Base-by-base conservation (phyloP, 2,329 filamentous ascomycete species). In the Colletotrichum scovillei region DNA sequence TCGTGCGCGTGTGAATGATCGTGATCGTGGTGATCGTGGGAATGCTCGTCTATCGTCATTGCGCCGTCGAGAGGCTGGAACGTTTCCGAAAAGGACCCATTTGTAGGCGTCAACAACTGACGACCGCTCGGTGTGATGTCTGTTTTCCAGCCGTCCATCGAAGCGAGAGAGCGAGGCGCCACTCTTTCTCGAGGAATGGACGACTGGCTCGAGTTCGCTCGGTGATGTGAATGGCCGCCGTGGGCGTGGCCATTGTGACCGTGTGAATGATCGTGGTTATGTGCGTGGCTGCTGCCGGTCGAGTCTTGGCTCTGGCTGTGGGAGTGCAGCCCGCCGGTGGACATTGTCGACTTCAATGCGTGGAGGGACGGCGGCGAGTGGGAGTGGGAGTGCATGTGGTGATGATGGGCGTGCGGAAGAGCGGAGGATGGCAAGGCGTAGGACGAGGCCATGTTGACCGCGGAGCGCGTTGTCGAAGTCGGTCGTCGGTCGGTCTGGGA, bases 351-450 rank as follows among this genome's bases (percentile, higher is more conserved):
- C 57, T 81, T 80, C 63, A 82, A 81, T 56, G 84, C 82, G 63
- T 84, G 83, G 63, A 88, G 82, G 12, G 82, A 81, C 9, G 82
- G 78, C 19, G 83, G 81, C 8, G 83, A 81, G 67, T 82, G 81
- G 16, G 82, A 78, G 64, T 84, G 84, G 7, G 82, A 79, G 76
- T 86, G 82, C 58, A 83, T 79, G 72, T 83, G 80, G 62, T 84
- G 84, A 67, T 85, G 82, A 76, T 88, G 84, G 70, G 84, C 84
- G 75, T 86, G 86, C 65, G 86, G 85, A 58, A 88, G 79, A 52
- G 86, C 83, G 46, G 87, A 84, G 46, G 87, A 84, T n/a, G 88
- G 88, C 67, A 90, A 80, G 64, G 85, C 83, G 78, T 89, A 90
- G 26, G 88, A 86, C 49, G 88, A 86, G 73, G 86, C 84, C 86